These are phyloP conservation scores for Clarkia xantiana DNA, from an alignment of 345 rosid genomes.

Conservation along the genomic window DNA sequence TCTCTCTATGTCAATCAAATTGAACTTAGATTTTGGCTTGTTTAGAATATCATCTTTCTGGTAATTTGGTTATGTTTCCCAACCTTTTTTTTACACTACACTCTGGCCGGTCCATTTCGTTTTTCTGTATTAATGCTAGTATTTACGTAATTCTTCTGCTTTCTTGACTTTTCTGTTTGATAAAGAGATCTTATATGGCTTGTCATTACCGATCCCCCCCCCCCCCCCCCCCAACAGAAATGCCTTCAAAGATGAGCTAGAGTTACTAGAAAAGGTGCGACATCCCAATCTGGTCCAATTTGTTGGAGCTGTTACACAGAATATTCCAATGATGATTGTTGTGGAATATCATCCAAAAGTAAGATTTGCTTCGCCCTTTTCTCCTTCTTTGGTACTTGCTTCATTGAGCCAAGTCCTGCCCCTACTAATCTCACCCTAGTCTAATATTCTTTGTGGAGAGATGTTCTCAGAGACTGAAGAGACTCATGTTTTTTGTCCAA, in stretches of 20 bases:
- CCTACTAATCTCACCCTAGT: background rate
- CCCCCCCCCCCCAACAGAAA: constrained; percentile 34
- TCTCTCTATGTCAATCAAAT: too few species aligned
- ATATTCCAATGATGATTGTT: constrained; percentile 94
- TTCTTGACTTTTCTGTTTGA: too few species aligned
- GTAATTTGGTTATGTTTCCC: too few species aligned
- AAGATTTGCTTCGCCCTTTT: constrained; percentile 15
- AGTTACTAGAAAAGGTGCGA: constrained; percentile 69
- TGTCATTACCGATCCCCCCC: constrained; percentile 3
- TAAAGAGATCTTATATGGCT: too few species aligned
- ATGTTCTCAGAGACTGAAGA: too few species aligned
- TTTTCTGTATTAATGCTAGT: too few species aligned
- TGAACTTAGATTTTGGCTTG: too few species aligned
- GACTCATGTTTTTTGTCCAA: too few species aligned
- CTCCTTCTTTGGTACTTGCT: background rate
- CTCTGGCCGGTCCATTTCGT: too few species aligned
- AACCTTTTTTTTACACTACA: too few species aligned
- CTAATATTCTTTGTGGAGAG: background rate
- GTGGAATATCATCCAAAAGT: constrained; percentile 74
- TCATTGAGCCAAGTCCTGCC: background rate
- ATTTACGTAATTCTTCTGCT: too few species aligned
- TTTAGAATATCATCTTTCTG: too few species aligned
- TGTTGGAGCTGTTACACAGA: constrained; percentile 98
- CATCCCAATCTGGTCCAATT: constrained; percentile 98
- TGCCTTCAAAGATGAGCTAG: constrained; percentile 73